phyloP scores from a whole-genome alignment of 2,329 filamentous ascomycete species.

The Epichloe gansuensis region DNA sequence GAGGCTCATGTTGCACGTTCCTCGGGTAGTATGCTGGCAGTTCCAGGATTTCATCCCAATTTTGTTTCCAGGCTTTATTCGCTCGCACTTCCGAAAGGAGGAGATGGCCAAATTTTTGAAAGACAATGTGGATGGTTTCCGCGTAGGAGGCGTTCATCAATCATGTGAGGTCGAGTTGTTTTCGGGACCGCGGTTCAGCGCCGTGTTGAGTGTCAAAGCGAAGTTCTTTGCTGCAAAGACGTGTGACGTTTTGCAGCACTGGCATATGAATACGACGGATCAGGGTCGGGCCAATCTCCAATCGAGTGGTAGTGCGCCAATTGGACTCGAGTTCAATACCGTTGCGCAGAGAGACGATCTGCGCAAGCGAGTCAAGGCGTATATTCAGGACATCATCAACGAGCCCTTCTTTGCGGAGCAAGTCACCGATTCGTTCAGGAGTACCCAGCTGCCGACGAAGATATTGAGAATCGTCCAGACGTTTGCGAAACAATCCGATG shows the following conservation, averaged over 20 bases:
- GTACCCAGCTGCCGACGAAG: conserved; percentile 33
- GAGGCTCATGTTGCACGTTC: conserved; percentile 36
- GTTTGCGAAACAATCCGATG: conserved; percentile 33
- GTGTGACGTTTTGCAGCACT: conserved; percentile 37
- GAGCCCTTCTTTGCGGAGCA: conserved; percentile 38
- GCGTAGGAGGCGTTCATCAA: conserved; percentile 27
- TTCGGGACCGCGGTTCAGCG: conserved; percentile 31
- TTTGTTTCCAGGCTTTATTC: conserved; percentile 40
- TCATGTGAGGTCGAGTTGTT: conserved; percentile 35
- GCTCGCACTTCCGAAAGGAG: conserved; percentile 37
- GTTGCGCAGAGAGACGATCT: conserved; percentile 31
- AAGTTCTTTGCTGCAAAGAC: conserved; percentile 40
- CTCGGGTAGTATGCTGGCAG: conserved; percentile 46
- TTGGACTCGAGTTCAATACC: conserved; percentile 36
- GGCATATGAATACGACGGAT: conserved; percentile 29
- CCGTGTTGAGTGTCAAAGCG: conserved; percentile 34
- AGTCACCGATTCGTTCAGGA: conserved; percentile 33
- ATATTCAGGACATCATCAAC: conserved; percentile 33
- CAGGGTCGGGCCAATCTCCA: conserved; percentile 28
- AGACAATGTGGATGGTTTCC: conserved; percentile 36
- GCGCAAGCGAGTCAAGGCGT: conserved; percentile 33
- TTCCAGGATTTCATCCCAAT: conserved; percentile 42
- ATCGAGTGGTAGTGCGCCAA: conserved; percentile 32
- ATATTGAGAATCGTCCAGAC: conserved; percentile 35
- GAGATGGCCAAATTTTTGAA: conserved; percentile 35